These are phyloP conservation scores for Ganoderma resinaceum DNA, from an alignment of 1,284 basidiomycete genomes.

Conservation along the genomic window DNA sequence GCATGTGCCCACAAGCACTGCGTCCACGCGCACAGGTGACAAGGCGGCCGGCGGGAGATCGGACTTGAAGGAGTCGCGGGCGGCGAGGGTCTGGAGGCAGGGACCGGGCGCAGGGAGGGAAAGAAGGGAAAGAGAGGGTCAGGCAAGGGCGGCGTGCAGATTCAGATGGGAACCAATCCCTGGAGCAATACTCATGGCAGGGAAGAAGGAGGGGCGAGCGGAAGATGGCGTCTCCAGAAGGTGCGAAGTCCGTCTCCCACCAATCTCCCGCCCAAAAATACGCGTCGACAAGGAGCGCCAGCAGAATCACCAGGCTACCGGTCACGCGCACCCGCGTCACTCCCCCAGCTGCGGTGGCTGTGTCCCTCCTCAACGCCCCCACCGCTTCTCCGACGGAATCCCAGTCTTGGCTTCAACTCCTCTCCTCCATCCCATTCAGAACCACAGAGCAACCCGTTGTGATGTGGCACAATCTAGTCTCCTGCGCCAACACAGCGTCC, in stretches of 20 bases:
- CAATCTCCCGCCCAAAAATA: slow-evolving; percentile 18
- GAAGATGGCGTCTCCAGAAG: slow-evolving; percentile 1
- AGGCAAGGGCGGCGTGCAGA: slow-evolving; percentile 1
- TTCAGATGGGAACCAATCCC: slow-evolving; percentile 16
- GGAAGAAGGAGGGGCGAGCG: slow-evolving; percentile 17
- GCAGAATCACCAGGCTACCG: not conserved
- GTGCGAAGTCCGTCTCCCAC: slow-evolving; percentile 6
- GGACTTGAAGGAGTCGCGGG: not conserved
- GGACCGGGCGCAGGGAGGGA: not conserved
- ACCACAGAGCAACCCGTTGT: not conserved
- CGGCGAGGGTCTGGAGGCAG: not conserved
- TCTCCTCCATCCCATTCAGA: too few species aligned
- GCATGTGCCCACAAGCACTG: slow-evolving; percentile 30
- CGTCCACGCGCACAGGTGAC: slow-evolving; percentile 15
- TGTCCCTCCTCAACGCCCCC: not conserved
- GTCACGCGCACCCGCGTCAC: slow-evolving; percentile 5
- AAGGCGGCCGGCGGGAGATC: slow-evolving; percentile 3
- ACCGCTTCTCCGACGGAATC: not conserved
- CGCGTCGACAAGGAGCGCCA: not conserved
- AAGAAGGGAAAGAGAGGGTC: slow-evolving; percentile 2
- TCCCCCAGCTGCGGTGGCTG: slow-evolving; percentile 14
- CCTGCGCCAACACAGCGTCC: not conserved
- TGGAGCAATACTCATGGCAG: slow-evolving; percentile 28
- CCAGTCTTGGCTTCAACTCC: not conserved
- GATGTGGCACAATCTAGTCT: not conserved